Evolutionary conservation across 2,329 filamentous ascomycete genomes (phyloP).

Genomic region (Colletotrichum lindemuthianum): DNA sequence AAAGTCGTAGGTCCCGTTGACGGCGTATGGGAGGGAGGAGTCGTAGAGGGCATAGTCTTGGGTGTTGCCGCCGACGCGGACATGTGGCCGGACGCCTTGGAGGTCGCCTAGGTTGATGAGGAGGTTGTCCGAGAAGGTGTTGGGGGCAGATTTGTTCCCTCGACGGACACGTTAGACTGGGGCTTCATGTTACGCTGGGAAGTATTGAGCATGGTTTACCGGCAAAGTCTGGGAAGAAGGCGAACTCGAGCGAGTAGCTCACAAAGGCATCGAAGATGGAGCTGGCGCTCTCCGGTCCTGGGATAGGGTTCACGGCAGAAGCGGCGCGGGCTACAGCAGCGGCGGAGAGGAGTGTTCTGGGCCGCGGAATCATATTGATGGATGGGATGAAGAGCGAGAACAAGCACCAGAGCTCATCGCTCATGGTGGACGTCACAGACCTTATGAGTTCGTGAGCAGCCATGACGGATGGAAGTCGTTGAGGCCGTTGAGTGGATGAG

Average conservation of each 20-base stretch:
- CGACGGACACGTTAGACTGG: background rate
- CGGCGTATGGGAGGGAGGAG: constrained; percentile 57
- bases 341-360: constrained; percentile 2
- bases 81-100: constrained; percentile 65
- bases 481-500: background rate
- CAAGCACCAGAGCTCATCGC: constrained; percentile 21
- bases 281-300: constrained; percentile 21
- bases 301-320: constrained; percentile 6
- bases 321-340: background rate
- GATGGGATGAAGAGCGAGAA: constrained; percentile 9
- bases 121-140: constrained; percentile 69
- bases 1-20: constrained; percentile 63
- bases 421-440: constrained; percentile 5
- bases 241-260: constrained; percentile 62
- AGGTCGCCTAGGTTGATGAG: constrained; percentile 65
- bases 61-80: constrained; percentile 74
- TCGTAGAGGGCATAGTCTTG: constrained; percentile 73
- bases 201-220: constrained; percentile 40
- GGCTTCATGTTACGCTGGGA: too few relatives aligned
- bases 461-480: constrained; percentile 15
- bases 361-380: constrained; percentile 2
- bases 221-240: constrained; percentile 62
- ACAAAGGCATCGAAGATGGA: constrained; percentile 53
- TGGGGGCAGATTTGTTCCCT: constrained; percentile 65
- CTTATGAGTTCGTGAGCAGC: constrained; percentile 8